These are phyloP conservation scores for Friedmanniomyces simplex DNA, from an alignment of 495 filamentous ascomycete species.

Conservation along the genomic window DNA sequence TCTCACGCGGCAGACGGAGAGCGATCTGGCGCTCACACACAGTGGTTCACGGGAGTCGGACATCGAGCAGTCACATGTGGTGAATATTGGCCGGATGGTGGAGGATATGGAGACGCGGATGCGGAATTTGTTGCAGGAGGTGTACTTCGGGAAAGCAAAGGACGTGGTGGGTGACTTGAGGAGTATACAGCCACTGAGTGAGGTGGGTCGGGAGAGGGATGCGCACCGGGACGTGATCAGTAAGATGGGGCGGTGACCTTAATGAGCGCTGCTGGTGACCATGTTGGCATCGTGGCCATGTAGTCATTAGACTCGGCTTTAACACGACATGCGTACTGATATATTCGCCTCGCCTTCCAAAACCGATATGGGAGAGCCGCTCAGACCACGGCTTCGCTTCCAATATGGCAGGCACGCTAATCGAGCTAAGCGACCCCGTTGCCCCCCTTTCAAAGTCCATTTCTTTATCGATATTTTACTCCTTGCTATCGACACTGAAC, in stretches of 20 bases:
- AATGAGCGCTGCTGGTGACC: not conserved
- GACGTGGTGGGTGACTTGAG: slow-evolving; percentile 96
- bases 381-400: no score
- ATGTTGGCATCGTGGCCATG: no score
- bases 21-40: slow-evolving; percentile 59
- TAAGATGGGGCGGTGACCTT: slow-evolving; percentile 46
- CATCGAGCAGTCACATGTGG: slow-evolving; percentile 77
- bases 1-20: slow-evolving; percentile 93
- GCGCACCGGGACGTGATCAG: slow-evolving; percentile 87
- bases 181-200: slow-evolving; percentile 77
- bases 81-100: slow-evolving; percentile 83
- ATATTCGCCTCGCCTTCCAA: no score
- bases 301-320: no score
- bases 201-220: slow-evolving; percentile 74
- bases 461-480: no score
- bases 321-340: no score
- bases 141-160: slow-evolving; percentile 99
- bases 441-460: no score
- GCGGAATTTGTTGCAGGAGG: slow-evolving; percentile 96
- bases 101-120: slow-evolving; percentile 99
- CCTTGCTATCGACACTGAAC: no score
- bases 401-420: no score
- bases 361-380: no score
- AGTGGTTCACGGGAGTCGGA: slow-evolving; percentile 42
- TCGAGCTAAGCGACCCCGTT: no score